Base-by-base conservation (phyloP, 805 yeast genomes). In the Schwanniomyces sp. region DNA sequence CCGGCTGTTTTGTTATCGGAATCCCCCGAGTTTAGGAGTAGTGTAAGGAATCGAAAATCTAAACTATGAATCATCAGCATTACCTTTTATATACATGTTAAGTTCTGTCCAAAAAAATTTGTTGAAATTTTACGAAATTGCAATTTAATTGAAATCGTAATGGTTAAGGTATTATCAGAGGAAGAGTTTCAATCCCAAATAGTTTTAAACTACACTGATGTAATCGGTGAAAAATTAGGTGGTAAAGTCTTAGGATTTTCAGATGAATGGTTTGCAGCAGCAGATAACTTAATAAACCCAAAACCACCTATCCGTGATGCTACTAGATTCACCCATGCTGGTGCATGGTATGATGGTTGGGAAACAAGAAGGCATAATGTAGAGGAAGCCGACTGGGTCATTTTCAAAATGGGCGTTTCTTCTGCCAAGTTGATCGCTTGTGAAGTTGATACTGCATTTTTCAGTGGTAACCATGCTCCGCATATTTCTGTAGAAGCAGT, bases 331-430 rank as follows among this genome's bases (percentile, higher is more conserved):
- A 81, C 85, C 2, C 86, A 80, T 50, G 80, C 91, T 3, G 98
- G 98, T 44, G 96, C 96, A 4, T 92, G 97, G 97, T 92, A 89
- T 63, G 99, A 92, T 57, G 99, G 99, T 18, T 92, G 98, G 98
- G 98, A 92, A 68, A 92, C 98, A 10, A 79, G 97, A 64, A 80
- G 99, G 69, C 99, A 92, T 74, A 92, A 92, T 66, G 70, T 81
- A 1, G 88, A 75, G 46, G 89, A 82, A 46, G 86, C 87, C 37
- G 99, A 92, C 63, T 92, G 94, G 90, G 97, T 88, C 16, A 74
- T 88, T 26, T 69, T 91, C 64, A 79, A 81, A 62, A 74, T 89
- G 64, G 98, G 98, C 16, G 97, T 91, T 17, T 73, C 88, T 2
- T 76, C 86, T 26, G 97, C 97, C 1, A 76, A 76, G 41, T 65